Evolutionary conservation across 164 flowering plant genomes (phyloP), one percentile per base, ranked within the genome.

Genomic region (Amborella trichopoda): DNA sequence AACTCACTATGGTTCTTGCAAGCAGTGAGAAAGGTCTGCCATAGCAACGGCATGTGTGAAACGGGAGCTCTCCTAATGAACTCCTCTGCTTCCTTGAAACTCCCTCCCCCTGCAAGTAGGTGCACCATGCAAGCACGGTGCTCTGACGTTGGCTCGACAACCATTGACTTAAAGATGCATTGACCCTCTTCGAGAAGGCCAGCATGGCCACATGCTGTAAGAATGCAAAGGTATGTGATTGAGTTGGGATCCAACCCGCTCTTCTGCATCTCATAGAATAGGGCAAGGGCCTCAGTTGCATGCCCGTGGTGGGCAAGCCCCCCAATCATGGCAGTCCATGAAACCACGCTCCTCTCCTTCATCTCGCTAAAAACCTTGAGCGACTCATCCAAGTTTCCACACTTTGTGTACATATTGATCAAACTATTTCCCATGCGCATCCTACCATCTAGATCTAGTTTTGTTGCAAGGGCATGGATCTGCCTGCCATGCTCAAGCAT

Each of bases 391-490:
- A 61, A 37, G 18, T 20, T 40, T 50, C 60, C 60, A 39, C 65
- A 61, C 39, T 61, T 55, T 24, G 65, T 44, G 36, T 61, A 61
- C 65, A 61, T 61, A 46, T 61, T 43, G 18, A 61, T 55, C 48
- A 46, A 28, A 25, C 60, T 54, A 16, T 61, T 61, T 27, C 9
- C 48, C 2, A 61, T 20, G 2, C 52, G 50, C 10, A 40, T 44
- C 39, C 40, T 44, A 12, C 51, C 13, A 16, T 25, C 17, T 3
- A 54, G 59, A 25, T 55, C 52, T 2, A 24, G 39, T 49, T 61
- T 61, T 13, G 23, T 17, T 16, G 44, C 39, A 6, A 54, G 34
- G 8, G 50, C 30, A 28, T 61, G 56, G 5, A 54, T 25, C 46
- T 45, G 65, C 56, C 22, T 45, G 3, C 65, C 65, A 32, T 26